phyloP scores from a whole-genome alignment of 2,329 filamentous ascomycete genomes.

The Corniculantispora saksenae region DNA sequence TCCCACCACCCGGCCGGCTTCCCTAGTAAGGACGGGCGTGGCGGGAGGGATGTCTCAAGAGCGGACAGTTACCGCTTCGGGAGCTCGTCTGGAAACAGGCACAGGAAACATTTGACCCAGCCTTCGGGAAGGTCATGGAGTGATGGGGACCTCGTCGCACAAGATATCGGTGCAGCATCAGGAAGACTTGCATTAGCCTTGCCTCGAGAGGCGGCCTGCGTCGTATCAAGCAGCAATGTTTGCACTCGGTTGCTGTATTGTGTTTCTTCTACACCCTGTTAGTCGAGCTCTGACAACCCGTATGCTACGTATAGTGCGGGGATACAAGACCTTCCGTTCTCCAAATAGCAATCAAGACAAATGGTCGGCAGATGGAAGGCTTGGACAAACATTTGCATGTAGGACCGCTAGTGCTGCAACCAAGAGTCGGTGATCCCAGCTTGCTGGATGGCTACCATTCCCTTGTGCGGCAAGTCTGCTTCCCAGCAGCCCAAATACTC shows the following conservation, averaged over 20 bases:
- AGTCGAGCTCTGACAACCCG: background rate
- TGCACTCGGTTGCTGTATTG: background rate
- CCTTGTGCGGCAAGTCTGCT: background rate
- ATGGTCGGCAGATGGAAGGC: background rate
- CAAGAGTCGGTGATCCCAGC: conserved; percentile 3
- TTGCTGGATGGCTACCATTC: background rate
- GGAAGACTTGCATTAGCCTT: background rate
- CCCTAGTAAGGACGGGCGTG: background rate
- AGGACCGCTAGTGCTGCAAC: background rate
- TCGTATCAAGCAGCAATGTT: background rate
- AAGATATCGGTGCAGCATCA: conserved; percentile 7
- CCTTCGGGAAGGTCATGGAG: background rate
- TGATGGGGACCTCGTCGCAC: background rate
- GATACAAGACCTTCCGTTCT: background rate
- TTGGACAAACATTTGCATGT: conserved; percentile 4
- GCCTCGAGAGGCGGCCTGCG: background rate
- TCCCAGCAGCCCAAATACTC: background rate
- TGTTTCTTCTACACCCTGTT: background rate
- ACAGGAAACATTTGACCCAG: background rate
- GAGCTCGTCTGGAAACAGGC: too few species aligned
- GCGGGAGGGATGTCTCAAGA: conserved; percentile 4
- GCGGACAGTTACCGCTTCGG: background rate
- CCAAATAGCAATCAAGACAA: background rate
- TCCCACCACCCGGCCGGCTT: background rate
- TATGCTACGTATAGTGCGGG: background rate